Evolutionary conservation across 768 basidiomycete species (phyloP).

Genomic region (Amylocystis lapponica): DNA sequence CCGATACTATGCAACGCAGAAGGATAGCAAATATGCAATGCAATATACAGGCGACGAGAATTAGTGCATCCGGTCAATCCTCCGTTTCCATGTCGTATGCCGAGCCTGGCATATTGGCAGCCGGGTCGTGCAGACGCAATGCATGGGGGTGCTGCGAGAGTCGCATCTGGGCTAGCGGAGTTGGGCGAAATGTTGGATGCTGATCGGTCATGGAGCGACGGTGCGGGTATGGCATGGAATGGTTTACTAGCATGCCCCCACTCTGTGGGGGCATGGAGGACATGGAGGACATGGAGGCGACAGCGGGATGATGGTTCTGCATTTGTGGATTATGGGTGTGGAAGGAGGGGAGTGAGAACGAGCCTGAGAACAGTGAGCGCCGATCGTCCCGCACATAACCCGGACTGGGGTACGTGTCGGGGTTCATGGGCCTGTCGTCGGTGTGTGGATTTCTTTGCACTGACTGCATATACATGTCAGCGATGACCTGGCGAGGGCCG

Average conservation of each 20-base stretch:
- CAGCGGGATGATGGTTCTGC: slow-evolving; percentile 9
- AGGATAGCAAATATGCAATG: not conserved
- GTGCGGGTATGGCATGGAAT: slow-evolving; percentile 45
- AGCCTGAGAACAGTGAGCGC: slow-evolving; percentile 48
- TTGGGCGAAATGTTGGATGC: slow-evolving; percentile 1
- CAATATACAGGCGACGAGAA: slow-evolving; percentile 3
- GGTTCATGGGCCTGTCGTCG: slow-evolving; percentile 43
- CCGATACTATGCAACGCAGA: slow-evolving; percentile 1
- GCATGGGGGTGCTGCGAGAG: slow-evolving; percentile 3
- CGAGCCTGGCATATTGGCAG: not conserved
- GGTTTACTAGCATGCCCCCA: slow-evolving; percentile 26
- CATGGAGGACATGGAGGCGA: slow-evolving; percentile 12
- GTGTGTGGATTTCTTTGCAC: slow-evolving; percentile 41
- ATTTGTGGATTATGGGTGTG: slow-evolving; percentile 14
- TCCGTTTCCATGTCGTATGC: slow-evolving; percentile 14
- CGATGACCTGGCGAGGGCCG: not conserved
- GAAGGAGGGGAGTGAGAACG: slow-evolving; percentile 48
- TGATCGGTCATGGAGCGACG: slow-evolving; percentile 51
- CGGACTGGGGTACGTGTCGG: slow-evolving; percentile 13
- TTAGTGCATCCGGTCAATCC: slow-evolving; percentile 15
- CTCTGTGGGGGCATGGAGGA: slow-evolving; percentile 35
- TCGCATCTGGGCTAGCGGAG: slow-evolving; percentile 6
- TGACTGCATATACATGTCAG: slow-evolving; percentile 16
- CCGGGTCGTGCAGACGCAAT: not conserved
- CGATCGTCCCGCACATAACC: slow-evolving; percentile 38